Percentiles rank a stretch among this genome's conserved stretches.
These are phyloP conservation scores for Plasmodium sp. DNA, from an alignment of 169 alveolate species.

Conservation along the genomic window DNA sequence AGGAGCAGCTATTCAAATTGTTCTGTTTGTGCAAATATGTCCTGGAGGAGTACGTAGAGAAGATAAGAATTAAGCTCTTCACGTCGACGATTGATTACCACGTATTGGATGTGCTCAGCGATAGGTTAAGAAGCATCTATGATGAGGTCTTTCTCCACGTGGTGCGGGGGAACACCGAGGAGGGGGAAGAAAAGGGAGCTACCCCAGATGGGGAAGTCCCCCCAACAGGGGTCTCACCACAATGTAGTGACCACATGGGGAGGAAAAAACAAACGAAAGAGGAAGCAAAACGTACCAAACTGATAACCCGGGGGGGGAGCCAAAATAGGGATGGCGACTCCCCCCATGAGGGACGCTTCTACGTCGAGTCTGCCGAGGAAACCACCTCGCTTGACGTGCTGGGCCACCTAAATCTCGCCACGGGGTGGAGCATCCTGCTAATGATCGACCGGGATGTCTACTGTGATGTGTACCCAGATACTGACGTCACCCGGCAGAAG, in stretches of 20 bases:
- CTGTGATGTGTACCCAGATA: neutral
- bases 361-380: neutral
- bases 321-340: neutral
- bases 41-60: constrained; percentile 38
- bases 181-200: neutral
- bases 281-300: neutral
- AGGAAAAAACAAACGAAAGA: neutral
- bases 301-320: neutral
- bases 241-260: neutral
- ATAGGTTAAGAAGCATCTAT: neutral
- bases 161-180: neutral
- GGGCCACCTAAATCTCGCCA: neutral
- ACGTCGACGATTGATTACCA: constrained; percentile 20
- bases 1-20: neutral
- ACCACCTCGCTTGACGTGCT: constrained; percentile 26
- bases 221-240: neutral
- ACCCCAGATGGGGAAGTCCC: neutral
- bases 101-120: neutral
- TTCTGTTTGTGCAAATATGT: constrained; percentile 32
- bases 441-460: constrained; percentile 27
- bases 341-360: neutral
- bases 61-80: constrained; percentile 30
- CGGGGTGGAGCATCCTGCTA: constrained; percentile 6
- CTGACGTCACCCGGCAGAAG: constrained; percentile 5
- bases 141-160: neutral